Base-by-base conservation (phyloP, 176 grass and related monocot species). In the Puccinellia tenuiflora region DNA sequence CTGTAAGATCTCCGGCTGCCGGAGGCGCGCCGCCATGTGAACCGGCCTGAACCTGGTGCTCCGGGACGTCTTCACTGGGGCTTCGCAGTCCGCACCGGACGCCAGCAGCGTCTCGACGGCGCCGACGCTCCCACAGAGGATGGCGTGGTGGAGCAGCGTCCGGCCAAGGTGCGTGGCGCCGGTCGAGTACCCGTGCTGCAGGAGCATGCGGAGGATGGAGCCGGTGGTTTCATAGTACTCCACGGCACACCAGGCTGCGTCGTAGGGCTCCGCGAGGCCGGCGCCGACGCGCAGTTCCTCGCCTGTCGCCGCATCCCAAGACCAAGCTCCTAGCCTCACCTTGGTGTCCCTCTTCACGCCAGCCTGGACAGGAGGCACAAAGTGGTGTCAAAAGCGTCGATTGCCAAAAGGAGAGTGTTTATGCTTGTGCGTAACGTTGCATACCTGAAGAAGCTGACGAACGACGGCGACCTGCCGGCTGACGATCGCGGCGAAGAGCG, bases 271-370 rank as follows among this genome's bases (percentile, higher is more conserved):
- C 0, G 92, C 89, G 4, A 99, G 96, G 3, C 96, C 96, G 2
- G 96, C 96, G 40, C 96, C 96, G 7, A 96, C 96, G 39, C 96
- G 96, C 39, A 99, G 75, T 78, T 99, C 96, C 68, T 99, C 96
- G 26, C 89, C 96, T 26, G 93, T 99, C 37, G 78, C 64, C 24
- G 77, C 69, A 85, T 99, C 96, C 96, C 96, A 99, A 13, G 96
- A 96, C 96, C 96, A 99, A 0, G 96, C 96, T 0, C 96, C 96
- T 0, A 99, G 76, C 54, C 96, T 82, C 50, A 92, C 93, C 84
- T 87, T 99, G 9, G 65, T 87, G 56, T 96, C 96, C 81, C 78
- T 92, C 82, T 73, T 91, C 30, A 96, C 89, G 25, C 91, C 85
- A 70, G 79, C 87, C 96, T 99, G 71, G 35, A 79, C 16, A 80